Conservation (phyloP, 2,329 filamentous ascomycete genomes). For the Aspergillus neotritici region DNA sequence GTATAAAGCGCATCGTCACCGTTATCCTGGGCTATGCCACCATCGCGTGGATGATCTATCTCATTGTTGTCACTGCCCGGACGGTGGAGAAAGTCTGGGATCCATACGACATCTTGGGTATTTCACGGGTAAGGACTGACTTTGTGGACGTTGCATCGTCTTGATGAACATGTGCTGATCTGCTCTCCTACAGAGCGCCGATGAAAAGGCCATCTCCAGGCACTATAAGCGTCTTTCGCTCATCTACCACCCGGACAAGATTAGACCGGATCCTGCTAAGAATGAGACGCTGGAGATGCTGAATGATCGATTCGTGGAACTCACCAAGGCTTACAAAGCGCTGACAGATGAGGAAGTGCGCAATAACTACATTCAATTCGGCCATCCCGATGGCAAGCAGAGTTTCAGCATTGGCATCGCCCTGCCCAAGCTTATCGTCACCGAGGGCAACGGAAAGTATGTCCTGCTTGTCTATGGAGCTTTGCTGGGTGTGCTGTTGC, state of each 20-base stretch:
- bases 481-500: constrained; percentile 81
- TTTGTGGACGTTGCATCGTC: too few species aligned
- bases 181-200: constrained; percentile 55
- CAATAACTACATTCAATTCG: constrained; percentile 94
- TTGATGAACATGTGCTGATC: constrained; percentile 2
- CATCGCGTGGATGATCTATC: constrained; percentile 86
- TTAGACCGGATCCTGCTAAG: constrained; percentile 71
- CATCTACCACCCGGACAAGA: constrained; percentile 89
- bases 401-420: constrained; percentile 97
- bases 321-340: constrained; percentile 97
- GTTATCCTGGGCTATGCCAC: constrained; percentile 72
- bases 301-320: constrained; percentile 85
- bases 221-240: constrained; percentile 83
- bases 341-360: constrained; percentile 95
- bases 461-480: constrained; percentile 84
- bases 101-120: constrained; percentile 87
- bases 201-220: constrained; percentile 85
- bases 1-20: constrained; percentile 74
- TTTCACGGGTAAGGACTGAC: constrained; percentile 61
- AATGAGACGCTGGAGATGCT: constrained; percentile 83
- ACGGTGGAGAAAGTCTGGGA: constrained; percentile 80
- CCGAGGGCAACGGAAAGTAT: constrained; percentile 92
- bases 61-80: constrained; percentile 73
- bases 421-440: constrained; percentile 84
- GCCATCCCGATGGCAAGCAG: constrained; percentile 96